These are phyloP conservation scores for Vaccinium myrtillus DNA, from an alignment of 148 eudicot species.

Conservation along the genomic window DNA sequence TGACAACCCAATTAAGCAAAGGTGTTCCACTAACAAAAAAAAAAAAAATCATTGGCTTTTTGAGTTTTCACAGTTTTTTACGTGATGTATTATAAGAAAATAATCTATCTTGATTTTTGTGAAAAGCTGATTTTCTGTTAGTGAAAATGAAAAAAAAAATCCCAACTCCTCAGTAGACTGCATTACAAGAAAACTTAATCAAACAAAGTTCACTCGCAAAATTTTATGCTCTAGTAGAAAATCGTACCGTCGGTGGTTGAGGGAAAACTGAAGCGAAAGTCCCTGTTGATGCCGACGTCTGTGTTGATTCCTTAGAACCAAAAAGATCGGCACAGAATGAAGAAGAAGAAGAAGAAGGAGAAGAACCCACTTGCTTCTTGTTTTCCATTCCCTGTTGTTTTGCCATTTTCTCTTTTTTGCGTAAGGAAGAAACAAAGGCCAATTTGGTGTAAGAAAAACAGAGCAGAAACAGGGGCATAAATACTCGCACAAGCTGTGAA, in stretches of 20 bases:
- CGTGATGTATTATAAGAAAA: too few species aligned
- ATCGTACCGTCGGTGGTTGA: constrained; percentile 22
- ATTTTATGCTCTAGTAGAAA: not conserved
- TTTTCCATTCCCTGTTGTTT: constrained; percentile 11
- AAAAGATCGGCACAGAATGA: constrained; percentile 27
- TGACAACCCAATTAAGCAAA: not conserved
- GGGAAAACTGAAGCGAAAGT: constrained; percentile 27
- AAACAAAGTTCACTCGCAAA: not conserved
- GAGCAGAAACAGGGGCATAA: not conserved
- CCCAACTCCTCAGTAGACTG: not conserved
- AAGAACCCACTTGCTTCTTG: constrained; percentile 18
- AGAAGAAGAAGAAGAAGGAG: constrained; percentile 25
- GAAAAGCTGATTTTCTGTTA: too few species aligned
- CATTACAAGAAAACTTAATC: not conserved
- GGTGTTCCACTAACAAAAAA: too few species aligned
- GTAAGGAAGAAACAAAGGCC: not conserved
- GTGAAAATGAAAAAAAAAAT: not conserved
- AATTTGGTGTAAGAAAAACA: not conserved
- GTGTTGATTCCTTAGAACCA: constrained; percentile 16
- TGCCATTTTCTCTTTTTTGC: not conserved
- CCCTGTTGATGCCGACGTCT: constrained; percentile 13
- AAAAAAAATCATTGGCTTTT: not conserved
- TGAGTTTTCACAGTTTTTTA: too few species aligned
- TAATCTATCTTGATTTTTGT: too few species aligned
- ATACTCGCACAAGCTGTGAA: not conserved